Percentiles rank a stretch among this genome's conserved stretches.
Evolutionary conservation across 169 alveolate genomes (phyloP).

Genomic region (Plasmodium knowlesi): DNA sequence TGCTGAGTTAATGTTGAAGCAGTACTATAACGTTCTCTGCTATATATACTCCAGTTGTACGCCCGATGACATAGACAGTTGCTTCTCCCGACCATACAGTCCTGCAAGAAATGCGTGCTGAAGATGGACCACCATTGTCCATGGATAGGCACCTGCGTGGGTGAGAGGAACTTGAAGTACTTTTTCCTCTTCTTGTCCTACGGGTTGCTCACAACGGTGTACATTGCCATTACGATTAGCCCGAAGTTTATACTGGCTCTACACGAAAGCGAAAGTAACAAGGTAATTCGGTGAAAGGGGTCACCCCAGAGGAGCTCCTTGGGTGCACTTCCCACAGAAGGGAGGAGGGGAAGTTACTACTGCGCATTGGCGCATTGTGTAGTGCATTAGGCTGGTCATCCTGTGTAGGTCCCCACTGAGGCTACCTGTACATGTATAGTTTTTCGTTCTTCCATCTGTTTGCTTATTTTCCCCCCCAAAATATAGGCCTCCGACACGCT

Average conservation of each 20-base stretch:
- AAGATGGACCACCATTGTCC: conserved; percentile 74
- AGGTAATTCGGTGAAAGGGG: conserved; percentile 7
- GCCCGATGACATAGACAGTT: neutral
- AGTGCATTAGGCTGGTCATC: neutral
- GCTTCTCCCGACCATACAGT: neutral
- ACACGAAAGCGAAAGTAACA: neutral
- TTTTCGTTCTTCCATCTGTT: neutral
- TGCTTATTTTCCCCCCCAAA: neutral
- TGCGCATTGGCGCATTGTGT: no score
- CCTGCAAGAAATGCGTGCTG: conserved; percentile 45
- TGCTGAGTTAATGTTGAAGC: no score
- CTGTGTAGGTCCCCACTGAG: neutral
- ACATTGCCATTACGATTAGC: conserved; percentile 16
- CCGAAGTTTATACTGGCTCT: conserved; percentile 43
- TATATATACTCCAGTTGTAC: neutral
- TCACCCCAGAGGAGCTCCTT: neutral
- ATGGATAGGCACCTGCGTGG: conserved; percentile 73
- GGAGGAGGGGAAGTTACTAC: no score
- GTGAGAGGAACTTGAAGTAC: conserved; percentile 51
- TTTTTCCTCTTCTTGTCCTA: conserved; percentile 41
- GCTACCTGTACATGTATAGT: neutral
- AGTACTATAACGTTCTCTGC: neutral
- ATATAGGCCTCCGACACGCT: neutral
- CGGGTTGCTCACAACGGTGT: conserved; percentile 33
- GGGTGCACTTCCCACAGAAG: neutral